Evolutionary conservation across 2,329 filamentous ascomycete species (phyloP), one percentile per base, ranked within the genome.

Genomic region (Pseudocercospora musae): DNA sequence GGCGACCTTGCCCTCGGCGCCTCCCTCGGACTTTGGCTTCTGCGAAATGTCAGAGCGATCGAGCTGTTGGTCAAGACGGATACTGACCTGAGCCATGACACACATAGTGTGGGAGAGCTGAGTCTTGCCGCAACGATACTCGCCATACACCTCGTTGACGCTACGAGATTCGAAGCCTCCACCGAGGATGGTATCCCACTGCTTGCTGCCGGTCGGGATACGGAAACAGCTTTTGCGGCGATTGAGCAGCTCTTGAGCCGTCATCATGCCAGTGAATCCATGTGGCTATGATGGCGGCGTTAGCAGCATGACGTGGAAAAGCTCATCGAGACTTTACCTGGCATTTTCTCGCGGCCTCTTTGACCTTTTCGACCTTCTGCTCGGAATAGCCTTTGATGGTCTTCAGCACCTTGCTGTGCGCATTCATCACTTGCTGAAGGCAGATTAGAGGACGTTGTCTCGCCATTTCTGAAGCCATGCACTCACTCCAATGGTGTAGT

Each of bases 321-420:
- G 40, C 29, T 21, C 8, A 7, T 18, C n/a, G 52, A 9, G 42
- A 4, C 70, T 75, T 59, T 74, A 86, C 84, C 73, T 84, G 76
- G 62, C 83, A 86, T 73, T 88, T 88, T 50, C 80, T 79, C 58
- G 86, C 81, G 54, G 87, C 87, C 68, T 89, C 87, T 71, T 88
- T 89, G 72, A 89, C 82, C 73, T 89, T 89, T 66, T 89, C 87
- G 3, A 89, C 87, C 73, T 89, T 89, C 70, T 85, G 80, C 72
- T 89, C 87, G 61, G 86, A 89, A 74, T 89, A 88, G 8, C 87
- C 87, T 70, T 88, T 89, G 74, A 89, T 89, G 72, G 86, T 89
- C 58, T 86, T 75, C 15, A 89, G 78, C 18, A 80, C 84, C 69
- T 82, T 84, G 57, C 84, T 81, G 46, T 85, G 87, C 15, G 85